These are phyloP conservation scores for Candida glucosophila DNA, from an alignment of 1,139 yeast species.

Conservation along the genomic window DNA sequence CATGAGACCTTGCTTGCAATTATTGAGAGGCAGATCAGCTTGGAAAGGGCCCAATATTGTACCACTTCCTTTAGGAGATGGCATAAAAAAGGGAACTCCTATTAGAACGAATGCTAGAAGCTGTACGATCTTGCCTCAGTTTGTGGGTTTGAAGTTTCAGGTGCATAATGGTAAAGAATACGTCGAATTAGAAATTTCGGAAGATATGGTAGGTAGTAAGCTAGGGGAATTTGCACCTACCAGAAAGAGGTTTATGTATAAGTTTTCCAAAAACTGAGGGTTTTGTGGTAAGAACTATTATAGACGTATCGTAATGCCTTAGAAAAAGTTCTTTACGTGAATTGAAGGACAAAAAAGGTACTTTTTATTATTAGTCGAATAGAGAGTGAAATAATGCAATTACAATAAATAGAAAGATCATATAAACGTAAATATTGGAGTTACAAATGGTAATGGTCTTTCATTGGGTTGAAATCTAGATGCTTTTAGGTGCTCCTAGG, in stretches of 20 bases:
- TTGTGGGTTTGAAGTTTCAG: constrained; percentile 89
- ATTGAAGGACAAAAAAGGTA: too few species aligned
- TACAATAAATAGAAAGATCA: too few species aligned
- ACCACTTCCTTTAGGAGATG: constrained; percentile 84
- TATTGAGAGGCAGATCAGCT: constrained; percentile 57
- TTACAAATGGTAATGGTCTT: too few species aligned
- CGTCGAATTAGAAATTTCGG: constrained; percentile 78
- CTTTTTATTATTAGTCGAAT: too few species aligned
- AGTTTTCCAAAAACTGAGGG: constrained; percentile 52
- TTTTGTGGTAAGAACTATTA: neutral
- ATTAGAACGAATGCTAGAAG: constrained; percentile 91
- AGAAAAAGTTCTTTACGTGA: too few species aligned
- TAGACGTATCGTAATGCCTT: too few species aligned
- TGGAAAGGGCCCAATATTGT: constrained; percentile 96
- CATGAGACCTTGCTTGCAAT: constrained; percentile 52
- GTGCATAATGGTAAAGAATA: constrained; percentile 95
- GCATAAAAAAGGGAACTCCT: constrained; percentile 71
- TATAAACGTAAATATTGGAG: too few species aligned
- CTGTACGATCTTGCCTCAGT: constrained; percentile 90
- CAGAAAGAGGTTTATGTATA: constrained; percentile 76
- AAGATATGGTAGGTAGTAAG: constrained; percentile 97
- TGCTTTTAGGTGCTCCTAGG: too few species aligned
- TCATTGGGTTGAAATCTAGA: too few species aligned
- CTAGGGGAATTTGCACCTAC: constrained; percentile 95
- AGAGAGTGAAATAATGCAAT: too few species aligned